A percentile compares a stretch with the other conserved stretches of the same genome.
phyloP scores from a whole-genome alignment of 1,284 basidiomycete genomes.

The Ceratobasidium theobromae region DNA sequence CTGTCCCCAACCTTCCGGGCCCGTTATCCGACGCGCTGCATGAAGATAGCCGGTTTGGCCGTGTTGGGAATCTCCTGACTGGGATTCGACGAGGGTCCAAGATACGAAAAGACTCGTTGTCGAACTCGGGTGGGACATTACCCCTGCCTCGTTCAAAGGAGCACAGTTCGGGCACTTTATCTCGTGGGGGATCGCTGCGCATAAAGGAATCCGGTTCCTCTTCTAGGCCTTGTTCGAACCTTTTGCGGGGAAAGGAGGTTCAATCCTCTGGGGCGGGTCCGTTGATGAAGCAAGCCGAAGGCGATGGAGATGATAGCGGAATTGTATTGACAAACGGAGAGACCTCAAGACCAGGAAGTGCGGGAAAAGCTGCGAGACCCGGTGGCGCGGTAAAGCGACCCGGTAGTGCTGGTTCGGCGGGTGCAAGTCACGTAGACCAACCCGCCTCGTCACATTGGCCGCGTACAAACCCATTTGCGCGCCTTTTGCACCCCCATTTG shows the following conservation, averaged over 20 bases:
- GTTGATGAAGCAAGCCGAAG: slow-evolving; percentile 15
- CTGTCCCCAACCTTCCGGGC: neutral
- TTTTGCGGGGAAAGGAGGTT: neutral
- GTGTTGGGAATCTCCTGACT: slow-evolving; percentile 5
- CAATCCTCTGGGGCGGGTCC: slow-evolving; percentile 21
- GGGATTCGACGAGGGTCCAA: slow-evolving; percentile 16
- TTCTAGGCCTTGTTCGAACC: neutral
- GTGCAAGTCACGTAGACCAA: neutral
- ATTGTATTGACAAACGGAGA: neutral
- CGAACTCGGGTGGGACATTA: no score
- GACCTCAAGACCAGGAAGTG: neutral
- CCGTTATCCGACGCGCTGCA: neutral
- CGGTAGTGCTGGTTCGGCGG: neutral
- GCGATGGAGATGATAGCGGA: neutral
- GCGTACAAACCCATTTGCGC: slow-evolving; percentile 19
- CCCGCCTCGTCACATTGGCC: slow-evolving; percentile 23
- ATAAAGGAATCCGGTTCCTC: neutral
- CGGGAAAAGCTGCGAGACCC: neutral
- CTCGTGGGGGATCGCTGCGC: neutral
- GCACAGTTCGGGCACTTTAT: neutral
- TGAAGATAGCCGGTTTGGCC: slow-evolving; percentile 14
- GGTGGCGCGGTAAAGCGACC: slow-evolving; percentile 3
- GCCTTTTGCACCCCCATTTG: slow-evolving; percentile 5
- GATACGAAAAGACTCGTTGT: slow-evolving; percentile 3
- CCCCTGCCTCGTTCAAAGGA: neutral